Conservation (phyloP, 345 rosid genomes). For the Theobroma cacao region DNA sequence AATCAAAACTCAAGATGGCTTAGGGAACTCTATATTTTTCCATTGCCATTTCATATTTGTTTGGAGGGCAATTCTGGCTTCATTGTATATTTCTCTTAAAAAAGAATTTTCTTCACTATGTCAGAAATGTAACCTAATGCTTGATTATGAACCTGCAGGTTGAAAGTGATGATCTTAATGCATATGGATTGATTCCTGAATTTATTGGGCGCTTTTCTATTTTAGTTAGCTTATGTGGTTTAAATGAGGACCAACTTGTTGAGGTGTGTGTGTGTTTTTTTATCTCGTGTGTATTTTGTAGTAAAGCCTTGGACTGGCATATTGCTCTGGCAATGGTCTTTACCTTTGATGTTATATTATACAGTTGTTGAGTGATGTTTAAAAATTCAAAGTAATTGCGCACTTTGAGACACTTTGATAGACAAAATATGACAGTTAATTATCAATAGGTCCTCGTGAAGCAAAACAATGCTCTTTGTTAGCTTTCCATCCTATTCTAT, state of each 20-base stretch:
- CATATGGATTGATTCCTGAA: slow-evolving; percentile 96
- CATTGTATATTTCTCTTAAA: neutral
- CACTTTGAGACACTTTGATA: neutral
- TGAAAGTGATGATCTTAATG: slow-evolving; percentile 86
- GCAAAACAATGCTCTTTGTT: slow-evolving; percentile 93
- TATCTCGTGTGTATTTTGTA: no score
- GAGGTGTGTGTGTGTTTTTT: no score
- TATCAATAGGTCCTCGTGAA: slow-evolving; percentile 62
- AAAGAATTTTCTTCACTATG: neutral
- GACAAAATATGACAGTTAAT: neutral
- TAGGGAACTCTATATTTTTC: neutral
- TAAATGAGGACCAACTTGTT: slow-evolving; percentile 83
- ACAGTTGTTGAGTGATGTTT: neutral
- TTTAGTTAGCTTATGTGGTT: slow-evolving; percentile 79
- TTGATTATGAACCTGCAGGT: slow-evolving; percentile 43
- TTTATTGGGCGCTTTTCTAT: slow-evolving; percentile 90
- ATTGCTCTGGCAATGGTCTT: neutral
- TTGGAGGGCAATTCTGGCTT: slow-evolving; percentile 2
- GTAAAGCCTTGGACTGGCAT: neutral
- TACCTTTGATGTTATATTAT: neutral
- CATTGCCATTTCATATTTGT: neutral
- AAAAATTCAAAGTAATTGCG: neutral
- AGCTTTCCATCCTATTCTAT: slow-evolving; percentile 14
- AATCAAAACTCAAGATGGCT: slow-evolving; percentile 19
- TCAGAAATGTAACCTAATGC: neutral